Evolutionary conservation across 352 stramenopile species (phyloP), one percentile per base, ranked within the genome.

Genomic region (Phytopythium oedochilum): DNA sequence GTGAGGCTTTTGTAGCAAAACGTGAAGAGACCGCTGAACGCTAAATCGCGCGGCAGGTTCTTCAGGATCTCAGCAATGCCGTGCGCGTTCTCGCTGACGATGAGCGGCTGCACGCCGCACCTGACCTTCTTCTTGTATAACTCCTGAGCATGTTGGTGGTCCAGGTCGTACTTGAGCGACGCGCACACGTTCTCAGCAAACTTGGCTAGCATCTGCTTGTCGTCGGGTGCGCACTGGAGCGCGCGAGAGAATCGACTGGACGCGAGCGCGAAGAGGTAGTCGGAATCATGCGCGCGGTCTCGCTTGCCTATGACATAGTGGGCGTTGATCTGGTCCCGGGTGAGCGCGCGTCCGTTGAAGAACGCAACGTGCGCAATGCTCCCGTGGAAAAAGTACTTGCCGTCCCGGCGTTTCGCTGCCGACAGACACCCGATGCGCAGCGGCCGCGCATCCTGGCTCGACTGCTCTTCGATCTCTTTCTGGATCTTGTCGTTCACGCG

Each of bases 321-420:
- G 0, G 68, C 64, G 28, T 89, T 86, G 23, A 97, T 59, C 51
- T 83, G 62, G 32, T 96, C 88, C 0, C 75, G 73, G 42, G 54
- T 78, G 18, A 97, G 51, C 7, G 64, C 59, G 10, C 62, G 55
- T 9, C 68, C 68, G 34, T 80, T 83, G 70, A 94, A 97, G 51
- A 89, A 93, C 12, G 84, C 86, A 8, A 97, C 81, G 49, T 96
- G 88, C 18, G 84, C 83, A 26, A 96, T 78, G 14, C 62, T 57
- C 3, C 89, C 89, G 18, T 89, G 71, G 59, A 96, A 96, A 62
- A 91, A 96, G 50, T 90, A 75, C 35, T 93, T 94, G 14, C 83
- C 83, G 40, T 94, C 79, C 29, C 62, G 69, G 5, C 75, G 77
- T 9, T 71, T 68, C 8, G 72, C 68, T 1, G 76, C 82, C 9